Evolutionary conservation across 257 asterid genomes (phyloP), one percentile per base, ranked within the genome.

Genomic region (Nicotiana tomentosiformis): DNA sequence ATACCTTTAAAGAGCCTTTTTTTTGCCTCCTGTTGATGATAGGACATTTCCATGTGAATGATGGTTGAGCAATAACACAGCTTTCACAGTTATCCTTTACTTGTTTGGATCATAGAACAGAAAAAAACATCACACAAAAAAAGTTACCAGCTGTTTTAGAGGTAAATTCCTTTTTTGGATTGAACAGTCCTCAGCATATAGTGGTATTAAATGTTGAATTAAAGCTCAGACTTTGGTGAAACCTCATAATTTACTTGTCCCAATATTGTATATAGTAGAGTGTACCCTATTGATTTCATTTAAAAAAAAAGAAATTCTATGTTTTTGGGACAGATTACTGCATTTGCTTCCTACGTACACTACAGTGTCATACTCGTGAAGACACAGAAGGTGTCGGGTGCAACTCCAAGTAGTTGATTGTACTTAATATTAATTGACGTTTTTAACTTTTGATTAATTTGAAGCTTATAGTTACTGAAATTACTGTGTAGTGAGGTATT

Each of bases 341-440:
- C 43, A 46, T 60, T 49, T 84, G 89, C 85, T 86, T 81, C 87
- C 89, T 80, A 77, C 62, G 83, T 62, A 32, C 89, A 84, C 85
- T 77, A 81, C 84, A 84, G 70, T 49, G 77, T 83, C 55, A 43
- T 69, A 86, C 84, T 81, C 82, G 76, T 81, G 83, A 58, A 67
- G 32, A 64, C 60, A 26, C 60, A 77, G 70, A 67, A 79, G 32
- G 69, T 81, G 83, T 68, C 84, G 66, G 80, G 17, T 77, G 46
- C 53, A 62, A 81, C 39, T 65, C 33, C 69, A 74, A 74, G 15
- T 74, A 49, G 43, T 26, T 26, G 62, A 74, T 74, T 74, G 5
- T 35, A 14, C 18, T 53, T 15, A 11, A 3, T 53, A 53, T 53
- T 15, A 53, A 53, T 15, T 11, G 7, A 11, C 2, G 2, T 1